phyloP scores from a whole-genome alignment of 305 asterid species.

The Solanum hybrid region DNA sequence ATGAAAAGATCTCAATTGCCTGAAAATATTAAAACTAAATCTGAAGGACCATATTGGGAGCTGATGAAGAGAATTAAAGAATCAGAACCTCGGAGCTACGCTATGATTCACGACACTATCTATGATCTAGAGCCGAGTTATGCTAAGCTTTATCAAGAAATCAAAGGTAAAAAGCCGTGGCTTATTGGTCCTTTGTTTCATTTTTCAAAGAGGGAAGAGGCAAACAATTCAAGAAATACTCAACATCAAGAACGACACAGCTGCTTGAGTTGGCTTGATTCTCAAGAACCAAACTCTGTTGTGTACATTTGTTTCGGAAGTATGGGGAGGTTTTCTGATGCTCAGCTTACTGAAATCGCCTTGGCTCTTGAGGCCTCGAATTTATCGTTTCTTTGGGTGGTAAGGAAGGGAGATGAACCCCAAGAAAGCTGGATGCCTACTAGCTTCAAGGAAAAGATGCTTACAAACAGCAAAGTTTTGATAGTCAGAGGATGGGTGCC shows the following conservation, averaged over 20 bases:
- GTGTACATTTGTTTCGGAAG: slow-evolving; percentile 54
- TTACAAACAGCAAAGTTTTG: slow-evolving; percentile 13
- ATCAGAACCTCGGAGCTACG: slow-evolving; percentile 26
- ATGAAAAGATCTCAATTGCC: too few relatives aligned
- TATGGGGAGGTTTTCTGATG: slow-evolving; percentile 14
- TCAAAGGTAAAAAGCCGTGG: slow-evolving; percentile 24
- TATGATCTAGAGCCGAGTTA: slow-evolving; percentile 40
- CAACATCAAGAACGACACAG: neutral
- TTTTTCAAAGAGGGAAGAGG: slow-evolving; percentile 17
- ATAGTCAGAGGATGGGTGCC: slow-evolving; percentile 42
- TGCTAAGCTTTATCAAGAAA: slow-evolving; percentile 16
- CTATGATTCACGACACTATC: slow-evolving; percentile 31
- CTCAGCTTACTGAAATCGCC: slow-evolving; percentile 46
- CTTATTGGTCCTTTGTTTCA: slow-evolving; percentile 42
- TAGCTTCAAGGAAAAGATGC: slow-evolving; percentile 27
- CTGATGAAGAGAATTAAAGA: neutral
- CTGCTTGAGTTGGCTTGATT: slow-evolving; percentile 37
- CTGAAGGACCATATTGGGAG: neutral
- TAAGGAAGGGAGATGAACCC: neutral
- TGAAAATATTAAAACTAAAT: too few relatives aligned
- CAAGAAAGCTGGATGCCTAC: slow-evolving; percentile 22
- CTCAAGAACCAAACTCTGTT: slow-evolving; percentile 36
- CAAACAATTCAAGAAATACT: slow-evolving; percentile 11
- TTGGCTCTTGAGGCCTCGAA: slow-evolving; percentile 28
- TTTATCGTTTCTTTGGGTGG: slow-evolving; percentile 38